Percentiles rank a stretch among this genome's conserved stretches.
Conservation (phyloP, 495 filamentous ascomycete genomes). For the Arthonia radiata region DNA sequence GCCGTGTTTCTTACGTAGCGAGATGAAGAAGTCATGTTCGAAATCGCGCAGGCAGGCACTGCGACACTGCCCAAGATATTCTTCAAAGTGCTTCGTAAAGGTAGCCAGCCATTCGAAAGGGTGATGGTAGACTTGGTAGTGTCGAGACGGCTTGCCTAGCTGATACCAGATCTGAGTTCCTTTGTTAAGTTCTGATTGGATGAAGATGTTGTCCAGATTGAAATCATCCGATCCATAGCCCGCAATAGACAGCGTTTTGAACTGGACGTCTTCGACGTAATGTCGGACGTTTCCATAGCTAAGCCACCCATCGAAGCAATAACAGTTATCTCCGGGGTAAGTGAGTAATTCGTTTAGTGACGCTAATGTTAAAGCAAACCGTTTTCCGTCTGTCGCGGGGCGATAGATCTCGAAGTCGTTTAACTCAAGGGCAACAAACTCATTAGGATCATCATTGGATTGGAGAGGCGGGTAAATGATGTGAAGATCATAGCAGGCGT, state of each 20-base stretch:
- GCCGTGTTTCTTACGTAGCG: constrained; percentile 22
- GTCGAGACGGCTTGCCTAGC: constrained; percentile 23
- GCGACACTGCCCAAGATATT: constrained; percentile 22
- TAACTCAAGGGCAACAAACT: constrained; percentile 21
- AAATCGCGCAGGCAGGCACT: constrained; percentile 27
- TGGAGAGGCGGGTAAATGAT: no score
- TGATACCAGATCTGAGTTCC: constrained; percentile 31
- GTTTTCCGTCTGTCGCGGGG: constrained; percentile 8
- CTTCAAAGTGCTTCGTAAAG: constrained; percentile 40
- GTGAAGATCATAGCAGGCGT: no score
- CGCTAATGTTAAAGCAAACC: no score
- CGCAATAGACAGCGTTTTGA: constrained; percentile 33
- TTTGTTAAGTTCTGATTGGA: constrained; percentile 22
- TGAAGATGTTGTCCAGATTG: constrained; percentile 30
- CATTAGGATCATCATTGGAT: constrained; percentile 4
- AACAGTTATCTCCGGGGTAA: no score
- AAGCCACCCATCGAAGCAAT: no score
- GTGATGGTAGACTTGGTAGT: constrained; percentile 31
- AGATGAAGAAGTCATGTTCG: constrained; percentile 23
- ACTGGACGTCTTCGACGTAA: constrained; percentile 30
- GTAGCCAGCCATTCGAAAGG: constrained; percentile 43
- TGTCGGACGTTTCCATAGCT: no score
- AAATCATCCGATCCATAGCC: constrained; percentile 27
- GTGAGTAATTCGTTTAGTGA: no score
- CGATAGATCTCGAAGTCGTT: constrained; percentile 28